Evolutionary conservation across 352 stramenopile genomes (phyloP), one percentile per base, ranked within the genome.

Genomic region (Globisporangium iwayamae): DNA sequence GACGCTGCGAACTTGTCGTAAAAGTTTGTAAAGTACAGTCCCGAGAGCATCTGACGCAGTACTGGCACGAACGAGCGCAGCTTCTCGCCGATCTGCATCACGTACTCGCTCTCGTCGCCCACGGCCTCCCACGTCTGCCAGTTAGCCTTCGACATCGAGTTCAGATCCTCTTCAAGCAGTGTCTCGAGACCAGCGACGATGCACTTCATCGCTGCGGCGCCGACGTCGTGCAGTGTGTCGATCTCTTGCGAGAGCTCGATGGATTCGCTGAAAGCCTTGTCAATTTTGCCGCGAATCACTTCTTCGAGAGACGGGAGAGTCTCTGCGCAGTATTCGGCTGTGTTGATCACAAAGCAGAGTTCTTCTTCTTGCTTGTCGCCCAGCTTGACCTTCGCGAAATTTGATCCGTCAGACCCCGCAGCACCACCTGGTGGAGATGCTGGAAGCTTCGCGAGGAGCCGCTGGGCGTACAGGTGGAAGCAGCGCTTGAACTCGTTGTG

Each of bases 281-380:
- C 94, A 51, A 99, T 98, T 69, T 98, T 98, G 67, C 89, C 83
- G 3, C 89, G 85, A 67, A 99, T 98, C 8, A 99, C 91, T 75
- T 99, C 96, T 73, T 99, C 88, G 28, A 97, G 68, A 43, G 97
- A 98, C 70, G 98, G 96, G 10, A 93, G 66, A 9, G 97, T 99
- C 60, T 99, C 97, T 1, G 96, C 96, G 63, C 96, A 99, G 73
- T 99, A 99, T 73, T 99, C 97, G 20, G 96, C 98, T 14, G 98
- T 99, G 82, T 99, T 98, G 68, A 99, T 96, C 6, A 99, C 93
- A 68, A 99, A 98, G 69, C 96, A 99, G 34, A 98, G 79, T 32
- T 96, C 96, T 55, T 98, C 90, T 76, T 98, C 95, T 61, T 98
- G 93, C 57, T 96, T 97, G 39, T 88, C 74, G 10, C 80, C 79